Base-by-base conservation (phyloP, 352 stramenopile genomes). In the Globisporangium lucens region DNA sequence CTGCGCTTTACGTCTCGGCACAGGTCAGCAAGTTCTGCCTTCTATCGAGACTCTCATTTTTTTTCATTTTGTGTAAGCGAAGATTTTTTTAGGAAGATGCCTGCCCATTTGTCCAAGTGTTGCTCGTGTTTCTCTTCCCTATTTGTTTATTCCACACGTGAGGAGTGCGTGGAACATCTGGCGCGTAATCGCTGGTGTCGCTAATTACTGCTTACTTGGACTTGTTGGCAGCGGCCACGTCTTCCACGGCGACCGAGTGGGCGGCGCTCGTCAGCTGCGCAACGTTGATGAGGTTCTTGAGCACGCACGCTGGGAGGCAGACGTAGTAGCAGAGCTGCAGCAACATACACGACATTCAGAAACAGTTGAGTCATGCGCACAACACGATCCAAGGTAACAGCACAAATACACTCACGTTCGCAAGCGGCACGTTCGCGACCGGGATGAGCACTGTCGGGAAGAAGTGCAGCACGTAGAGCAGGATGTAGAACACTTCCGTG, bases 241-340 rank as follows among this genome's bases (percentile, higher is more conserved):
- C 84, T 52, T 91, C 80, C 51, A 75, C 71, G 7, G 91, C 94
- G 38, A 98, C 73, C 15, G 85, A 77, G 71, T 94, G 67, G 4
- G 89, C 85, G 8, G 94, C 93, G 66, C 89, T 94, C 57, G 73
- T 82, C 49, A 98, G 83, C 72, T 98, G 94, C 47, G 89, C 90
- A 30, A 98, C 69, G 76, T 98, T 98, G 67, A 96, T 89, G 62
- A 97, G 69, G 75, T 98, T 97, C 83, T 98, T 98, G 73, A 96
- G 83, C 62, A 95, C 77, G 61, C 87, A 97, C 24, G 91, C 93
- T 9, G 94, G 94, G 38, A 97, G 68, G 65, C 92, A 98, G 36
- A 91, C 82, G 74, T 89, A 93, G 74, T 87, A 97, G 75, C 85
- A 90, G 20, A 95, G 66, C 78, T 94, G 51, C 13, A 49, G 4